Conservation (phyloP, 805 yeast genomes). For the Lipomyces oligophaga region DNA sequence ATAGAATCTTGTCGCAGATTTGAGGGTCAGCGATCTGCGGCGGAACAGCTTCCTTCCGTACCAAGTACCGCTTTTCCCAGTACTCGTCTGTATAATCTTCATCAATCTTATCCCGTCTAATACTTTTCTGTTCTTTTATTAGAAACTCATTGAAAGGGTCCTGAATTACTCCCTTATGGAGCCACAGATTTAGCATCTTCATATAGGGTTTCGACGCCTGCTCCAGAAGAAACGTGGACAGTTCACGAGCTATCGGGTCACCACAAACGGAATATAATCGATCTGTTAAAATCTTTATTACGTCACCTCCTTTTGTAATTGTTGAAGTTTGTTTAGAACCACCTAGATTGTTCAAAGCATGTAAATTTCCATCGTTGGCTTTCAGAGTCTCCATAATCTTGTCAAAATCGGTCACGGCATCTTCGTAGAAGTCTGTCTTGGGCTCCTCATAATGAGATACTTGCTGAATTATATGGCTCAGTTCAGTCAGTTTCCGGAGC, state of each 20-base stretch:
- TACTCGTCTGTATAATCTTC: conserved; percentile 39
- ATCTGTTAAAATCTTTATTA: conserved; percentile 58
- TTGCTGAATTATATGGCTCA: conserved; percentile 53
- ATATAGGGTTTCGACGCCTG: conserved; percentile 62
- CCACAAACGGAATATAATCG: conserved; percentile 60
- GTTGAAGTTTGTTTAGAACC: conserved; percentile 29
- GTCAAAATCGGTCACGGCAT: conserved; percentile 41
- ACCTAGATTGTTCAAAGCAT: conserved; percentile 25
- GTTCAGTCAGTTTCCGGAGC: conserved; percentile 46
- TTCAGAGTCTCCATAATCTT: conserved; percentile 45
- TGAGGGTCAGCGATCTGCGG: conserved; percentile 52
- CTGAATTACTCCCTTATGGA: conserved; percentile 62
- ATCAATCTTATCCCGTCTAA: conserved; percentile 31
- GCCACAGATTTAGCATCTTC: conserved; percentile 72
- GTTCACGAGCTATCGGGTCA: conserved; percentile 52
- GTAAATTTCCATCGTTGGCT: conserved; percentile 35
- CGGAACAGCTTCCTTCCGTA: conserved; percentile 71
- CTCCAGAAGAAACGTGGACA: conserved; percentile 52
- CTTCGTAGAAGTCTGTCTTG: conserved; percentile 35
- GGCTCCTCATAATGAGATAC: conserved; percentile 40
- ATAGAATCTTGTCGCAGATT: conserved; percentile 60
- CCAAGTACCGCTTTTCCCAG: conserved; percentile 56
- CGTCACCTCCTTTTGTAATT: conserved; percentile 66
- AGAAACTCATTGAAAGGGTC: conserved; percentile 84
- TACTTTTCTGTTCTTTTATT: conserved; percentile 44